Conservation (phyloP, 2,329 filamentous ascomycete species). For the Colletotrichum eremochloae region DNA sequence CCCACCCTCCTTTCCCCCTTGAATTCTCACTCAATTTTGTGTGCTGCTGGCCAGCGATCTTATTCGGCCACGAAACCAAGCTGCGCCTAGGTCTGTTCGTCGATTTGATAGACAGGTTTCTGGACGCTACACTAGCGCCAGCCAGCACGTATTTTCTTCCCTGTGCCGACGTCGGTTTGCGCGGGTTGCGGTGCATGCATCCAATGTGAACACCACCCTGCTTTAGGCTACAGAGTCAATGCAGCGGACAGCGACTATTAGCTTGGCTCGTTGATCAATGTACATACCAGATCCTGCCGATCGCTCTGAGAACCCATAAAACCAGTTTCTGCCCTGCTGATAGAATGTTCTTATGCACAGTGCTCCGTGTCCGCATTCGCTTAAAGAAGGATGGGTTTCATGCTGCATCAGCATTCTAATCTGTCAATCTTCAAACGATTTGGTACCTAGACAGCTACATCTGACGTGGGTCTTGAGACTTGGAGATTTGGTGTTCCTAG, state of each 20-base stretch:
- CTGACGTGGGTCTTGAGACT: background rate
- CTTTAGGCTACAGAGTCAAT: background rate
- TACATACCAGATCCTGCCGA: background rate
- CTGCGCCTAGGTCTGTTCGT: too few relatives aligned
- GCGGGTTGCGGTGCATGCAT: background rate
- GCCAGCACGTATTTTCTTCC: background rate
- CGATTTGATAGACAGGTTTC: too few relatives aligned
- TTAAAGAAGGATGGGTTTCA: background rate
- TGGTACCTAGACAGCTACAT: background rate
- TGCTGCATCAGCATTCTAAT: background rate
- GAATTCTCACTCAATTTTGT: too few relatives aligned
- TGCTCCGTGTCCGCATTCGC: background rate
- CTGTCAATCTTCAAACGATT: background rate
- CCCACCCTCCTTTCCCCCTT: conserved; percentile 55
- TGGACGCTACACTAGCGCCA: too few relatives aligned
- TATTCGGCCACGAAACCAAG: too few relatives aligned
- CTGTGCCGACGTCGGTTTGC: background rate
- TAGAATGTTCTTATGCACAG: background rate
- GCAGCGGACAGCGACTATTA: background rate
- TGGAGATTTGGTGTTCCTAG: too few relatives aligned
- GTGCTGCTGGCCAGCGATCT: too few relatives aligned
- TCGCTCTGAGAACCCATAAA: background rate
- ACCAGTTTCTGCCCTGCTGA: background rate
- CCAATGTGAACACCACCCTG: background rate
- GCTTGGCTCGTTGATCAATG: background rate